phyloP scores from a whole-genome alignment of 129 eudicot genomes.

The Lactuca sativa region DNA sequence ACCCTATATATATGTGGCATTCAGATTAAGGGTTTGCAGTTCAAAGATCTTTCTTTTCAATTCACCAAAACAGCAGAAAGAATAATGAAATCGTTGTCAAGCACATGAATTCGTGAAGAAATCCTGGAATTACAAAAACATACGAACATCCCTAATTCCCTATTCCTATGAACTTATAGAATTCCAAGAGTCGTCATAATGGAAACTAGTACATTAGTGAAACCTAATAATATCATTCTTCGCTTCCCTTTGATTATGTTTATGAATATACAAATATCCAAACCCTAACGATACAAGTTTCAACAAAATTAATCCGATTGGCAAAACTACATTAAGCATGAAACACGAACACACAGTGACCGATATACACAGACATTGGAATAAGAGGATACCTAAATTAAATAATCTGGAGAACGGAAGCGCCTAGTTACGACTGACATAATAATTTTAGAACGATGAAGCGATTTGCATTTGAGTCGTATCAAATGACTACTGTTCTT shows the following conservation, averaged over 20 bases:
- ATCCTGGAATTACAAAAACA: neutral
- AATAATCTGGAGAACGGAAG: conserved; percentile 47
- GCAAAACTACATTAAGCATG: neutral
- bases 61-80: neutral
- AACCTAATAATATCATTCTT: neutral
- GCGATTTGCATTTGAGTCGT: neutral
- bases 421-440: conserved; percentile 36
- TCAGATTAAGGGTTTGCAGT: neutral
- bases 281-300: neutral
- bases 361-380: neutral
- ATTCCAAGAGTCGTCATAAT: neutral
- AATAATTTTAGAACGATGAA: neutral
- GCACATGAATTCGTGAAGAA: too few relatives aligned
- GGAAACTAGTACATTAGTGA: neutral
- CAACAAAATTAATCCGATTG: conserved; percentile 2
- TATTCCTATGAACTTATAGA: neutral
- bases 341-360: neutral
- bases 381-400: conserved; percentile 47
- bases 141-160: neutral
- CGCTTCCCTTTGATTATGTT: neutral
- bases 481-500: neutral
- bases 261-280: neutral
- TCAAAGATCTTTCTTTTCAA: neutral
- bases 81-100: too few relatives aligned
- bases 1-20: neutral